phyloP scores from a whole-genome alignment of 495 filamentous ascomycete genomes.

The Penicillium pancosmium region DNA sequence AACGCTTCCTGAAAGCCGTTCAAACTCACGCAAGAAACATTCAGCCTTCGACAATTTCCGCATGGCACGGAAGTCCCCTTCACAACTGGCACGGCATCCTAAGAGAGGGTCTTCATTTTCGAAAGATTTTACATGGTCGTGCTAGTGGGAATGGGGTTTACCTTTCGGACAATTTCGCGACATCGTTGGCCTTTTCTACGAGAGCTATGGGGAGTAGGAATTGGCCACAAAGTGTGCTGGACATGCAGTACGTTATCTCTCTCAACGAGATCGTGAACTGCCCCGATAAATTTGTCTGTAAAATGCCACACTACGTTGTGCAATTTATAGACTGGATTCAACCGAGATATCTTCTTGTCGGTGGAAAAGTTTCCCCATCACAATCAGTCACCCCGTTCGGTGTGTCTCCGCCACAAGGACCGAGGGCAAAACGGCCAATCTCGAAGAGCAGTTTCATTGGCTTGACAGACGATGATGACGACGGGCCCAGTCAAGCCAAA shows the following conservation, averaged over 20 bases:
- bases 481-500: too few relatives aligned
- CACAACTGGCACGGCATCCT: conserved; percentile 91
- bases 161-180: conserved; percentile 59
- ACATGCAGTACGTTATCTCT: conserved; percentile 62
- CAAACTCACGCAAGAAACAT: conserved; percentile 43
- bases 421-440: too few relatives aligned
- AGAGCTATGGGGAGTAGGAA: not conserved
- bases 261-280: conserved; percentile 89
- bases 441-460: not conserved
- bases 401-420: not conserved
- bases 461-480: not conserved
- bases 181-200: conserved; percentile 61
- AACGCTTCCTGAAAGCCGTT: conserved; percentile 71
- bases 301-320: conserved; percentile 69
- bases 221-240: conserved; percentile 70
- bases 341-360: conserved; percentile 82
- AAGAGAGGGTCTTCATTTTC: conserved; percentile 77
- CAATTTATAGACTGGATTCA: conserved; percentile 85
- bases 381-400: conserved; percentile 6
- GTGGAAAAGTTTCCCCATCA: not conserved
- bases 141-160: conserved; percentile 83
- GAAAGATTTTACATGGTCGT: conserved; percentile 62
- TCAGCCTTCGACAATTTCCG: conserved; percentile 71
- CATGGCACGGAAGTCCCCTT: conserved; percentile 79
- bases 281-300: conserved; percentile 59